Base-by-base conservation (phyloP, 768 basidiomycete species). In the Terana coerulea region DNA sequence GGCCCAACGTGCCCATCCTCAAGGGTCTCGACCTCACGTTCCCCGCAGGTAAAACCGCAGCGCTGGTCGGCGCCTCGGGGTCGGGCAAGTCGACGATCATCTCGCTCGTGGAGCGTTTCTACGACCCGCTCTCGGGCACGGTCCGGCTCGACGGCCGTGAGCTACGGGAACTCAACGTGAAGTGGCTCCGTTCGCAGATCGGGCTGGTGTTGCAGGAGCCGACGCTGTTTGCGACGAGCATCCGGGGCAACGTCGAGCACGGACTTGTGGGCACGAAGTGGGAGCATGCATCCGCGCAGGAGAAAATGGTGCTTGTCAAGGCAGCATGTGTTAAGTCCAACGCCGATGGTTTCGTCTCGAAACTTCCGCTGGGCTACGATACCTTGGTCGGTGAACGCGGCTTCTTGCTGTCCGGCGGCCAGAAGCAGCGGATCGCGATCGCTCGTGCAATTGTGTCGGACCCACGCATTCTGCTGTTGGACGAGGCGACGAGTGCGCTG, bases 1-100 rank as follows among this genome's bases (percentile, higher is more conserved):
- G 88, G n/a, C 85, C 84, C 5, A 74, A 79, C 25, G 84, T 95
- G 1, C 81, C 81, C 12, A 87, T 97, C 36, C 76, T 94, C 52
- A 87, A 88, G 65, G 81, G 77, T 36, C 67, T 92, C 29, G 72
- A 67, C 33, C 65, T 89, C 56, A 75, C 72, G 3, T 92, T 94
- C 74, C 73, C 75, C n/a, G 68, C 69, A 1, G 75, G 77, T 15
- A 70, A 73, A 54, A 69, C 68, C 11, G 60, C 63, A 14, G 72
- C 72, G 11, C 65, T 73, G 22, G 72, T 73, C 24, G 73, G 73
- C 30, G 68, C 72, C 4, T 65, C 63, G 29, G 73, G 72, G 17
- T 69, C 67, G 30, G 71, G 72, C 11, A 69, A 69, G 42, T 67
- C 66, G 15, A 74, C 72, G 10, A 59, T 78, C 30, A 65, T 79